These are phyloP conservation scores for Allantophomopsis cytisporea DNA, from an alignment of 2,329 filamentous ascomycete species.

Conservation along the genomic window DNA sequence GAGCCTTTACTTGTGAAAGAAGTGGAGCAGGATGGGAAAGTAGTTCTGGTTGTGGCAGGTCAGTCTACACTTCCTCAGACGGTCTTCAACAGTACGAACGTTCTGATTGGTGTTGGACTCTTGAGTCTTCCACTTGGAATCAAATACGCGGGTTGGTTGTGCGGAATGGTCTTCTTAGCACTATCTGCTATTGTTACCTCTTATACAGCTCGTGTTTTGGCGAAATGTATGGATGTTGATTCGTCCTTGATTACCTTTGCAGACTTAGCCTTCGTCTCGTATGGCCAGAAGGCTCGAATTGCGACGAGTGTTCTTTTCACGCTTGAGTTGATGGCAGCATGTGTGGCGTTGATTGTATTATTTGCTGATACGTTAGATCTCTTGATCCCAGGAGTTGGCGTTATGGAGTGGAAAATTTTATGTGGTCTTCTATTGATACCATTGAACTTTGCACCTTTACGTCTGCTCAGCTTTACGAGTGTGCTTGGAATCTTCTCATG, in stretches of 20 bases:
- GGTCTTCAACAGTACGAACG: slow-evolving; percentile 77
- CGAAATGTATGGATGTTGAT: slow-evolving; percentile 81
- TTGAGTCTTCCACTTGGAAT: slow-evolving; percentile 80
- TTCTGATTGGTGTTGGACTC: slow-evolving; percentile 80
- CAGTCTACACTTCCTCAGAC: slow-evolving; percentile 95
- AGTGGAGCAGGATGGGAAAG: slow-evolving; percentile 75
- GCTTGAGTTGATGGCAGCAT: slow-evolving; percentile 74
- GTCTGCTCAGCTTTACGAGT: slow-evolving; percentile 78
- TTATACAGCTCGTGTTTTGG: slow-evolving; percentile 76
- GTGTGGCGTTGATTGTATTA: slow-evolving; percentile 80
- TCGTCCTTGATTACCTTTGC: slow-evolving; percentile 83
- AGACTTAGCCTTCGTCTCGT: slow-evolving; percentile 83
- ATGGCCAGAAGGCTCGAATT: slow-evolving; percentile 68
- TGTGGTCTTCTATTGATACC: slow-evolving; percentile 69
- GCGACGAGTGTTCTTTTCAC: slow-evolving; percentile 78
- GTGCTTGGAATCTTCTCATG: slow-evolving; percentile 86
- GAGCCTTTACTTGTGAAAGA: slow-evolving; percentile 79
- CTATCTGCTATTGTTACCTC: slow-evolving; percentile 64
- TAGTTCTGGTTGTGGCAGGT: slow-evolving; percentile 74
- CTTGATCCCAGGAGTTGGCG: slow-evolving; percentile 56
- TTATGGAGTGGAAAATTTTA: slow-evolving; percentile 71
- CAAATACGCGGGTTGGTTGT: slow-evolving; percentile 78
- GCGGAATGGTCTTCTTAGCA: slow-evolving; percentile 62
- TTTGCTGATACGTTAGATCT: slow-evolving; percentile 82
- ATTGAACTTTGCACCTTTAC: slow-evolving; percentile 72